A percentile compares a stretch with the other conserved stretches of the same genome.
Evolutionary conservation across 2,329 filamentous ascomycete species (phyloP).

Genomic region (Whalleya microplaca): DNA sequence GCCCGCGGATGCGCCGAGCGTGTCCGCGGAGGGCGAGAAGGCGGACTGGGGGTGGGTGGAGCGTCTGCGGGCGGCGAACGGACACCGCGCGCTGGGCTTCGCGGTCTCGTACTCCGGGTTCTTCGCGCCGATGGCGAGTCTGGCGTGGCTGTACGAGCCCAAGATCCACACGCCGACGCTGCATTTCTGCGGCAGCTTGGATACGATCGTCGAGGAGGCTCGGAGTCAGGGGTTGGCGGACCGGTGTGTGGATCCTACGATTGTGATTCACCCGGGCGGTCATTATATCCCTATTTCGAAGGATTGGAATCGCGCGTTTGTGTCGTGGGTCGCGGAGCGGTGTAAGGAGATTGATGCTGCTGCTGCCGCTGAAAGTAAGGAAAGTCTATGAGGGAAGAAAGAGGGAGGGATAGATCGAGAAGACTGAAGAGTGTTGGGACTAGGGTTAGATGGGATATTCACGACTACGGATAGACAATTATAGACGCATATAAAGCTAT

Average conservation of each 20-base stretch:
- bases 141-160: slow-evolving; percentile 38
- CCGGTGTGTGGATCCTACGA: slow-evolving; percentile 57
- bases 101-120: slow-evolving; percentile 70
- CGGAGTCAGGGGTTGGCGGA: slow-evolving; percentile 71
- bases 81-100: slow-evolving; percentile 54
- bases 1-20: slow-evolving; percentile 3
- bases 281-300: slow-evolving; percentile 87
- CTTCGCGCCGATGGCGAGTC: slow-evolving; percentile 47
- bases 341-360: slow-evolving; percentile 19
- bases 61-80: slow-evolving; percentile 54
- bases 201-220: slow-evolving; percentile 84
- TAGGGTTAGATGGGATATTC: background rate
- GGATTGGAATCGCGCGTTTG: slow-evolving; percentile 77
- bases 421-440: background rate
- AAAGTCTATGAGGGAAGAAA: slow-evolving; percentile 14
- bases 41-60: slow-evolving; percentile 46
- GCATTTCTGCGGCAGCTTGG: slow-evolving; percentile 81
- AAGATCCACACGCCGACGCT: slow-evolving; percentile 73
- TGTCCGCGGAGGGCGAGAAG: slow-evolving; percentile 21
- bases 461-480: slow-evolving; percentile 1
- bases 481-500: slow-evolving; percentile 7
- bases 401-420: background rate
- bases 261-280: slow-evolving; percentile 79
- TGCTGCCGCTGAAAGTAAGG: slow-evolving; percentile 29
- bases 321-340: slow-evolving; percentile 52